These are phyloP conservation scores for Termitomyces sp. DNA, from an alignment of 1,284 basidiomycete species.

Conservation along the genomic window DNA sequence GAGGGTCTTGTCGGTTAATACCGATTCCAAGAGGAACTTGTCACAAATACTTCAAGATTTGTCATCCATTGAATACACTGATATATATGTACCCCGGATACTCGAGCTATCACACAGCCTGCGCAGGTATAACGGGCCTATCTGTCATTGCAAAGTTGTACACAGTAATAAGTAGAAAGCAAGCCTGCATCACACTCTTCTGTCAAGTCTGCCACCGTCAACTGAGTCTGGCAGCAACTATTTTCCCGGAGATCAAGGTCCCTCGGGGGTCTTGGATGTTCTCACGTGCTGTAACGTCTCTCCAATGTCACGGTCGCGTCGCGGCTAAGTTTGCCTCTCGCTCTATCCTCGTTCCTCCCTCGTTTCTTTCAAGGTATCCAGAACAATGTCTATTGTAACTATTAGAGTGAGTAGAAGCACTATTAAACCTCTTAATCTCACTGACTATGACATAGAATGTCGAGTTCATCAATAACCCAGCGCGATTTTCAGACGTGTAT, in stretches of 20 bases:
- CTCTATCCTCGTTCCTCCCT: background rate
- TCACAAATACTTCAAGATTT: slow-evolving; percentile 3
- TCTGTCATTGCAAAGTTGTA: background rate
- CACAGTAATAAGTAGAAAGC: slow-evolving; percentile 1
- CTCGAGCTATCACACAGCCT: slow-evolving; percentile 5
- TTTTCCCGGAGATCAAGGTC: background rate
- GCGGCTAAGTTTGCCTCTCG: slow-evolving; percentile 12
- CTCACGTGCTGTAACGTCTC: slow-evolving; percentile 14
- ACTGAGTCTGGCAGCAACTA: background rate
- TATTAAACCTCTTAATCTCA: background rate
- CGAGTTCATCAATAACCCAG: slow-evolving; percentile 91
- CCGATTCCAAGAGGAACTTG: slow-evolving; percentile 8
- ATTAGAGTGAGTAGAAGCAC: slow-evolving; percentile 44
- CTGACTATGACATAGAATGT: slow-evolving; percentile 49
- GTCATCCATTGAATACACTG: slow-evolving; percentile 12
- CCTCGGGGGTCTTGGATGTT: slow-evolving; percentile 4
- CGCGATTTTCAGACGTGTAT: slow-evolving; percentile 87
- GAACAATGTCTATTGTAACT: slow-evolving; percentile 61
- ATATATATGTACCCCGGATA: slow-evolving; percentile 12
- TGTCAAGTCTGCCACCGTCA: background rate
- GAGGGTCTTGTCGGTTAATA: slow-evolving; percentile 8
- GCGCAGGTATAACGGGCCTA: background rate
- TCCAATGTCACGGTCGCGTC: slow-evolving; percentile 16
- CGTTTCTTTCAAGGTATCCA: background rate
- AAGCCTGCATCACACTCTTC: background rate